Base-by-base conservation (phyloP, 1,284 basidiomycete genomes). In the Leccinum solheimii region DNA sequence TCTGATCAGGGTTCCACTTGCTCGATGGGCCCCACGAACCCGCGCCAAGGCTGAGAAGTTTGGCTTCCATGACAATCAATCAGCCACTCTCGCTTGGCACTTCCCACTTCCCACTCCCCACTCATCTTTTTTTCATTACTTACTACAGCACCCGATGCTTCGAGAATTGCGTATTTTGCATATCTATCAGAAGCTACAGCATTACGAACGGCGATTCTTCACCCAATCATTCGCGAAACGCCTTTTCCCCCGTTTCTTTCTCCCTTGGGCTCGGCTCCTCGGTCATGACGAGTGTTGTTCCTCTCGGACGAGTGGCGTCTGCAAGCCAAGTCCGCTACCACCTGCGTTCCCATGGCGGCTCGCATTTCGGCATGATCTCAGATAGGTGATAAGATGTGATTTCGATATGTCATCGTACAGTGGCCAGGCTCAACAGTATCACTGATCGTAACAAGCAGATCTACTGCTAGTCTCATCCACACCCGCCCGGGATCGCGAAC, bases 41-140 rank as follows among this genome's bases (percentile, higher is more conserved):
- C 65, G 65, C 65, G 67, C 59, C 64, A 57, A 56, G 32, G 30
- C 49, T 16, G 26, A 51, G 26, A 51, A 27, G 14, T 27, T 27
- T 27, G 52, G 57, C 59, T 59, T 61, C 58, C 58, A 52, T 72
- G 60, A 27, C 57, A 48, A 72, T 72, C 64, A 48, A 68, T 69
- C 66, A 64, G 7, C 30, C 21, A 48, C 45, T 48, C 45, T 23
- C 7, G 45, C 64, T 65, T 65, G 67, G 59, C 68, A 55, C 2
- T 23, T 30, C 34, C 13, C 34, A 36, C 13, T 36, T n/a, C 45
- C 21, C 8, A 58, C 54, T 23, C 19, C 38, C 23, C 27, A 57
- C 55, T 59, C 52, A 65, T 69, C 67, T 45, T 48, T 5, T 48
- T 48, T 48, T 48, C 45, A 48, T 48, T 48, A 48, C 21, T 38